Percentiles rank a stretch among this genome's conserved stretches.
Conservation (phyloP, 163 green algal species). For the Botryococcus braunii region DNA sequence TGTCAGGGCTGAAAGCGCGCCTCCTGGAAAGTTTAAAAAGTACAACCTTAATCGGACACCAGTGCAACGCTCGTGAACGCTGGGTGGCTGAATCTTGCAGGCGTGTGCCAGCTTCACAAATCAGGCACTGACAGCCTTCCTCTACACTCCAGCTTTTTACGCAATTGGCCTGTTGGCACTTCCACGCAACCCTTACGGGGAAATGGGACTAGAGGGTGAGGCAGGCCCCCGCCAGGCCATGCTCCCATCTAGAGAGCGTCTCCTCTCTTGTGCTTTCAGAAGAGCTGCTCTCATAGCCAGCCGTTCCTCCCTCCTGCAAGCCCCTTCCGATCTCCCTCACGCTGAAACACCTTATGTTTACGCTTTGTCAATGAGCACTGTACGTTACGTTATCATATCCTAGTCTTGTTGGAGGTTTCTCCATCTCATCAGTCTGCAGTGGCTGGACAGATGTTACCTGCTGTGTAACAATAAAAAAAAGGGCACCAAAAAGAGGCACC, state of each 20-base stretch:
- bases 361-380: neutral
- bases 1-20: too few species aligned
- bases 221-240: neutral
- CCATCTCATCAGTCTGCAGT: neutral
- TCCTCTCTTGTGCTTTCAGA: constrained; percentile 10
- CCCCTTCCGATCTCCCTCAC: neutral
- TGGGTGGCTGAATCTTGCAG: too few species aligned
- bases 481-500: neutral
- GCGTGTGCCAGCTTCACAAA: too few species aligned
- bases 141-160: too few species aligned
- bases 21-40: too few species aligned
- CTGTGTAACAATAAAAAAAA: constrained; percentile 7
- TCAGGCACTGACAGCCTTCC: too few species aligned
- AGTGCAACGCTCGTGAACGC: too few species aligned
- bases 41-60: too few species aligned
- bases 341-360: neutral
- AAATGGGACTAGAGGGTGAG: too few species aligned
- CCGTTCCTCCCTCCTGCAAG: constrained; percentile 19
- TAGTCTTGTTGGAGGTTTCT: neutral
- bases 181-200: too few species aligned
- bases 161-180: too few species aligned
- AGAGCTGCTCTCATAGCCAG: constrained; percentile 34
- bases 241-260: constrained; percentile 32
- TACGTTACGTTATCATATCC: neutral
- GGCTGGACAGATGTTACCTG: neutral